Conservation (phyloP, 345 rosid genomes). For the Sisymbrium altissimum region DNA sequence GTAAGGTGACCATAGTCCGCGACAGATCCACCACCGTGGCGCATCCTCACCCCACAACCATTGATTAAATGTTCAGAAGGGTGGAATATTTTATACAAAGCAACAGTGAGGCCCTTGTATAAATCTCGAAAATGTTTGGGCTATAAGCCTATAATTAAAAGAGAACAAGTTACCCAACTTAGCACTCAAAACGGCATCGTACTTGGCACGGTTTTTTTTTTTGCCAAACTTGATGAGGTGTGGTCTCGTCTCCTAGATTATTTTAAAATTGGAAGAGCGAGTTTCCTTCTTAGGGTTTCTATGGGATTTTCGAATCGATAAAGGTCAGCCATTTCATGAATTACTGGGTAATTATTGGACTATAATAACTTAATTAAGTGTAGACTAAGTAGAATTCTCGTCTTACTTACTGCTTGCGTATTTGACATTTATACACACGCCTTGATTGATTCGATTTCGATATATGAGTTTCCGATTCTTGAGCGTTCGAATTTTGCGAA, state of each 20-base stretch:
- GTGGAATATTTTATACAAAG: no score
- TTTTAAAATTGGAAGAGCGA: no score
- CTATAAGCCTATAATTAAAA: not conserved
- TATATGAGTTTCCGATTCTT: not conserved
- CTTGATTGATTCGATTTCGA: not conserved
- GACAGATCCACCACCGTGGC: no score
- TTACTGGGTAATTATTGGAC: not conserved
- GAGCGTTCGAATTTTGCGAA: not conserved
- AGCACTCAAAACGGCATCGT: not conserved
- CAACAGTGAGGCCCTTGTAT: no score
- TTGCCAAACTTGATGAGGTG: no score
- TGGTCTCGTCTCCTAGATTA: no score
- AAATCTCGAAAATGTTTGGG: no score
- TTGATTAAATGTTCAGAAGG: no score
- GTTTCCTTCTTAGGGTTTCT: no score
- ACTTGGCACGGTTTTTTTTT: no score
- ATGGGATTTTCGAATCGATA: not conserved
- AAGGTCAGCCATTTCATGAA: conserved; percentile 15
- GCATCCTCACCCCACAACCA: no score
- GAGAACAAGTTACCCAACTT: not conserved
- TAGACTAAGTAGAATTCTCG: not conserved
- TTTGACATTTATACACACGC: not conserved
- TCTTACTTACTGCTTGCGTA: not conserved
- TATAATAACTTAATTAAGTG: not conserved
- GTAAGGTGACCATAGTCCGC: no score